These are phyloP conservation scores for Hypericum androsaemum DNA, from an alignment of 345 rosid genomes.

Conservation along the genomic window DNA sequence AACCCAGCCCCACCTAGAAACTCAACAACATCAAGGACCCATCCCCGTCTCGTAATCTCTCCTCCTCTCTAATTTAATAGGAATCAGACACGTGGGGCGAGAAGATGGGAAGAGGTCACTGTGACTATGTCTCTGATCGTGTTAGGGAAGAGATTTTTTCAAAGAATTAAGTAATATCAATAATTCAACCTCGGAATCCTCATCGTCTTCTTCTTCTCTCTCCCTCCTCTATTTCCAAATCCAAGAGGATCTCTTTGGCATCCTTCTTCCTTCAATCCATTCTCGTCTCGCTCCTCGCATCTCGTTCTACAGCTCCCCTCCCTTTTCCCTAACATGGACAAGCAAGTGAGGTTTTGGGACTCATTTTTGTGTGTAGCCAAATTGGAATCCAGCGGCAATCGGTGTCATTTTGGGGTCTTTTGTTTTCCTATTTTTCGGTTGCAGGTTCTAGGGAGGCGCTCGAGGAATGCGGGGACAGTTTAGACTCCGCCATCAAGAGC, in stretches of 20 bases:
- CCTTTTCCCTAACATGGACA: slow-evolving; percentile 75
- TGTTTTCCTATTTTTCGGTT: neutral
- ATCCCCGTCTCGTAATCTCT: neutral
- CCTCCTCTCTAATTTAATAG: no score
- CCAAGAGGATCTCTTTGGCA: slow-evolving; percentile 58
- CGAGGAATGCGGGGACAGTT: slow-evolving; percentile 74
- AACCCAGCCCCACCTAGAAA: no score
- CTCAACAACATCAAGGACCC: no score
- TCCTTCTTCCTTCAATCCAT: slow-evolving; percentile 43
- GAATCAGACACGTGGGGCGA: neutral
- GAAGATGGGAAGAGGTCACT: neutral
- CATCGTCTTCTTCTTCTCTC: no score
- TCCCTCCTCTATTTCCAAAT: neutral
- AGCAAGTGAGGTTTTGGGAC: slow-evolving; percentile 30
- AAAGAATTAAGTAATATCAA: slow-evolving; percentile 1
- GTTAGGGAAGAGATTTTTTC: slow-evolving; percentile 8
- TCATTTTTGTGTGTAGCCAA: neutral
- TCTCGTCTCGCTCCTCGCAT: slow-evolving; percentile 15
- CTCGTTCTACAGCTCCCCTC: slow-evolving; percentile 42
- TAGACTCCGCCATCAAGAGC: slow-evolving; percentile 79
- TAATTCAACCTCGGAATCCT: no score
- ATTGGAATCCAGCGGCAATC: neutral
- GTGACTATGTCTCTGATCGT: slow-evolving; percentile 9
- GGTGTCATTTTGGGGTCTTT: neutral
- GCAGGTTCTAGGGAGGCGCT: slow-evolving; percentile 66